Percentiles rank a stretch among this genome's conserved stretches.
Evolutionary conservation across 2,329 filamentous ascomycete species (phyloP).

Genomic region (Nothophoma quercina): DNA sequence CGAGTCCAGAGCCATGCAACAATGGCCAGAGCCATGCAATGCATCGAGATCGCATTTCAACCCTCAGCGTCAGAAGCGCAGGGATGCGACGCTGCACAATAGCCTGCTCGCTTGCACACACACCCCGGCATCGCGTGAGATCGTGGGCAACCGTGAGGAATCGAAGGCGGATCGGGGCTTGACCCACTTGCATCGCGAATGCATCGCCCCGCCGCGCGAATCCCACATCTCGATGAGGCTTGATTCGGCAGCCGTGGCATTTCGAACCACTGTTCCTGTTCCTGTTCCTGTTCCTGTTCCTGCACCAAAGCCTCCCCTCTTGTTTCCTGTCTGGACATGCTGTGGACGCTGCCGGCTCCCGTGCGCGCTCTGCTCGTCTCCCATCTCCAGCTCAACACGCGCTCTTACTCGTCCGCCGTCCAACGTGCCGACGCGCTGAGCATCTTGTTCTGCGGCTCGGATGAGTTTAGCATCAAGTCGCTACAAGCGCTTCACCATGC

Average conservation of each 20-base stretch:
- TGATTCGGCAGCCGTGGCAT: background rate
- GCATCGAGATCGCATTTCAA: background rate
- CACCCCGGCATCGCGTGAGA: too few species aligned
- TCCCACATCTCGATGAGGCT: slow-evolving; percentile 1
- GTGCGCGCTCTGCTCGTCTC: slow-evolving; percentile 28
- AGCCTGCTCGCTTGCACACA: background rate
- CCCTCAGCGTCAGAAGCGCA: background rate
- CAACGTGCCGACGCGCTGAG: slow-evolving; percentile 64
- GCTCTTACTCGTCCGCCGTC: background rate
- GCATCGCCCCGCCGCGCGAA: background rate
- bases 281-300: too few species aligned
- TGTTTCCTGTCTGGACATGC: slow-evolving; percentile 11
- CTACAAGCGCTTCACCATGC: slow-evolving; percentile 73
- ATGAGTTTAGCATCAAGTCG: slow-evolving; percentile 84
- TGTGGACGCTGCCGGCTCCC: slow-evolving; percentile 32
- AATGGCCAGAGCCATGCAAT: background rate
- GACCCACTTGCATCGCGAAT: background rate
- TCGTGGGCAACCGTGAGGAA: too few species aligned
- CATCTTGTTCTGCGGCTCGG: slow-evolving; percentile 94
- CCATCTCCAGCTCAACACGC: slow-evolving; percentile 17
- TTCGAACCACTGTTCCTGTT: background rate
- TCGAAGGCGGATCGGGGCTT: too few species aligned
- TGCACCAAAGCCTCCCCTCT: background rate
- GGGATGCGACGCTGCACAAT: background rate
- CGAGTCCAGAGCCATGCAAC: slow-evolving; percentile 1